Evolutionary conservation across 2,329 filamentous ascomycete species (phyloP), one percentile per base, ranked within the genome.

Genomic region (Trichoderma citrinoviride): DNA sequence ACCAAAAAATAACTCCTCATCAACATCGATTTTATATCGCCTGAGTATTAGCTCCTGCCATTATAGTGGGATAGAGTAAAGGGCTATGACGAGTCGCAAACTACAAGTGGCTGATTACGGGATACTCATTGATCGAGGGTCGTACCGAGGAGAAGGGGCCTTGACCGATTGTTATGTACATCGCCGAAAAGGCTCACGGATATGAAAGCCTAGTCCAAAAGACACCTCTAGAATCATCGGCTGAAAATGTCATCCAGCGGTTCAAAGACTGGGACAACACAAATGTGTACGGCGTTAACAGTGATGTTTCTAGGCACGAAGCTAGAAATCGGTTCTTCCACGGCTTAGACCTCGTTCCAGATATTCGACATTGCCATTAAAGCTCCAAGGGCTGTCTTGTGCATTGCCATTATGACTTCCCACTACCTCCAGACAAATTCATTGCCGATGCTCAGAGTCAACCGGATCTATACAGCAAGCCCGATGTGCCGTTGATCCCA

Each of bases 371-470:
- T 97, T 70, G 85, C 97, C 14, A 85, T 88, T 65, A 85, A 81
- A 69, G 92, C 98, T 90, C 94, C 94, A 98, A 98, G 76, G 95
- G 94, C 15, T 84, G 89, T 10, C 81, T 96, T 27, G 79, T 96
- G 65, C 93, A 98, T 79, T 92, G 92, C 49, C 93, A 98, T 76
- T 61, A 81, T 95, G 73, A 91, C 96, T 76, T 92, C 93, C 57
- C 52, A 5, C 23, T 61, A 1, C 57, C 57, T 44, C 57, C 57
- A 12, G 57, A 61, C 7, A 61, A 46, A 2, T 46, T 29, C n/a
- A 33, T 61, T 7, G 23, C 23, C 21, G 57, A 61, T 44, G 57
- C 57, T 12, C 41, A 46, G 21, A 52, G 29, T 3, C 47, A 61
- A 19, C 57, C 57, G 17, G 52, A 61, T 33, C 57, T 61, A 23